Evolutionary conservation across 2,329 filamentous ascomycete genomes (phyloP).

Genomic region (Anthostomella pinea): DNA sequence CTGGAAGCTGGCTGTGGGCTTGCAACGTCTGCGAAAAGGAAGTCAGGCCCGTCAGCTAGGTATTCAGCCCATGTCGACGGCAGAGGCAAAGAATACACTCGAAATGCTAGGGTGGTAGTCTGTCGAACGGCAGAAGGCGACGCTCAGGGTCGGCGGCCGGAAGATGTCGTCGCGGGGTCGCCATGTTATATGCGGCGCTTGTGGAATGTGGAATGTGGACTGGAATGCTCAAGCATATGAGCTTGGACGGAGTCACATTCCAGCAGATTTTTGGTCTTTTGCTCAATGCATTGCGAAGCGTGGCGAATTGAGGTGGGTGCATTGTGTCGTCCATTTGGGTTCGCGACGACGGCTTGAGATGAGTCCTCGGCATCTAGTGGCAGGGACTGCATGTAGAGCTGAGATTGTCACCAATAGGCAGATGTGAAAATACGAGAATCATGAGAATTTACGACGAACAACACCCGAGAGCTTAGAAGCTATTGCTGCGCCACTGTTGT

Average conservation of each 20-base stretch:
- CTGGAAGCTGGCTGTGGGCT: constrained; percentile 64
- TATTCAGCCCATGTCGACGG: constrained; percentile 52
- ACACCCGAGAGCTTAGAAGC: no score
- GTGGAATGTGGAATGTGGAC: constrained; percentile 9
- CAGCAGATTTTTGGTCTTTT: constrained; percentile 1
- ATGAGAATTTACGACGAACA: no score
- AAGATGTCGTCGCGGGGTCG: not conserved
- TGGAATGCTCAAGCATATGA: constrained; percentile 8
- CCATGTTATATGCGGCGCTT: constrained; percentile 11
- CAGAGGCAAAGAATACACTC: constrained; percentile 54
- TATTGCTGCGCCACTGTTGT: no score
- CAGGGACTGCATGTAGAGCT: constrained; percentile 19
- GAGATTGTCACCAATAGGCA: constrained; percentile 17
- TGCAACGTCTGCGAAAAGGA: constrained; percentile 59
- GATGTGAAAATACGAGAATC: no score
- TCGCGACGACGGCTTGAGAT: constrained; percentile 5
- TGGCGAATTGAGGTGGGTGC: constrained; percentile 25
- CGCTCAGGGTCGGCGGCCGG: constrained; percentile 1
- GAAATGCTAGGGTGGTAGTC: constrained; percentile 56
- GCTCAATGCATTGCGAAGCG: constrained; percentile 18
- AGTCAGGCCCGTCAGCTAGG: constrained; percentile 59
- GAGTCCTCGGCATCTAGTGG: constrained; percentile 3
- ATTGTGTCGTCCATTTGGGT: constrained; percentile 13
- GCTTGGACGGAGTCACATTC: constrained; percentile 6
- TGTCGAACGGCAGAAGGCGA: not conserved